These are phyloP conservation scores for Coffea eugenioides DNA, from an alignment of 257 asterid genomes.

Conservation along the genomic window DNA sequence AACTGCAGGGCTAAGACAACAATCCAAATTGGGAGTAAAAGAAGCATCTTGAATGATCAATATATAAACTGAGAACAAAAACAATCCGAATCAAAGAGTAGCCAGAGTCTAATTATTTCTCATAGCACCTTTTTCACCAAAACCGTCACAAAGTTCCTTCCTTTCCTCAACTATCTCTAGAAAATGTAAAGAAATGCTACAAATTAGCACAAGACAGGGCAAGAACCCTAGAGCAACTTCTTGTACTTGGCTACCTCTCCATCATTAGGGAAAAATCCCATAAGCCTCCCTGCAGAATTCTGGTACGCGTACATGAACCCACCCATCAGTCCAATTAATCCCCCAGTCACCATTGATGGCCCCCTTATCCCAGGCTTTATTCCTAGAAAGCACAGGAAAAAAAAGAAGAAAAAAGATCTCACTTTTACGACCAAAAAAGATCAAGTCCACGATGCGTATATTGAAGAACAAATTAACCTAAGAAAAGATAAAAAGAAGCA, in stretches of 20 bases:
- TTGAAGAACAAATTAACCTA: not conserved
- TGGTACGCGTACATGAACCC: slow-evolving; percentile 98
- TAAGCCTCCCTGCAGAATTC: slow-evolving; percentile 94
- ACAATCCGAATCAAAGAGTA: not conserved
- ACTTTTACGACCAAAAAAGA: not conserved
- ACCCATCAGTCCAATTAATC: slow-evolving; percentile 88
- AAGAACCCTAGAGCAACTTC: slow-evolving; percentile 47
- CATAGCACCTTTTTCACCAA: not conserved
- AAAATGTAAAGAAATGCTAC: not conserved
- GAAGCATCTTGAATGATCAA: not conserved
- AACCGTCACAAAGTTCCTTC: slow-evolving; percentile 1
- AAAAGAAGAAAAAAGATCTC: not conserved
- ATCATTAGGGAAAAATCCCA: slow-evolving; percentile 97
- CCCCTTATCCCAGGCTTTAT: slow-evolving; percentile 92
- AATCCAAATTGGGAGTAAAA: not conserved
- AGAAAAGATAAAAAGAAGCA: not conserved
- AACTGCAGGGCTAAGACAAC: not conserved
- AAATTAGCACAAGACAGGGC: slow-evolving; percentile 6
- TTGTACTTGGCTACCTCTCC: slow-evolving; percentile 90
- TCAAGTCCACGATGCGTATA: too few species aligned
- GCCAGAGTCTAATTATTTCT: slow-evolving; percentile 16
- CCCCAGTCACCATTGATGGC: slow-evolving; percentile 98
- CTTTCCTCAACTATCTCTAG: not conserved
- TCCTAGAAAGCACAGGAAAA: slow-evolving; percentile 36
- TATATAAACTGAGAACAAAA: not conserved